Base-by-base conservation (phyloP, 345 rosid species). In the Eucalyptus pauciflora region DNA sequence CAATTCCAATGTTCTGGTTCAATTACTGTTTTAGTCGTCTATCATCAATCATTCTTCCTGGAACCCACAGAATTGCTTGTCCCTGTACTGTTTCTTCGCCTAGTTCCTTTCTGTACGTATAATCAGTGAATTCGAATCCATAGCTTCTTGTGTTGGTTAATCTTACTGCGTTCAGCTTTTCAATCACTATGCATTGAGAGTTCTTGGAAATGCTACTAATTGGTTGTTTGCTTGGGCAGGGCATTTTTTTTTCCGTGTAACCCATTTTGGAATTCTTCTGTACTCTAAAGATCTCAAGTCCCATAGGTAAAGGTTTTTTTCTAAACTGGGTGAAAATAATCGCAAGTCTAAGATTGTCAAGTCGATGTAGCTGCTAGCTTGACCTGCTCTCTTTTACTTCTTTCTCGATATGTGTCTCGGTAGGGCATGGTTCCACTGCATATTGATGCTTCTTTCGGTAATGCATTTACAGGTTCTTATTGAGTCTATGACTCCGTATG, bases 201-300 rank as follows among this genome's bases (percentile, higher is more conserved):
- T 43, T 67, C 56, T 8, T 50, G 6, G 4, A 31, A 71, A n/a
- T 11, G 45, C 41, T 4, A 37, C 51, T 88, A 9, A 88, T 52
- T 7, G 0, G 48, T 12, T 41, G 46, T 49, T 86, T 48, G 80
- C 22, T 67, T 49, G 88, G 88, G 90, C 93, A 95, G 97, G 98
- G 93, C 50, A 95, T n/a, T 97, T 20, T 95, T 94, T 93, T 95
- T 97, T 86, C 94, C 92, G 4, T 91, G 92, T 79, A 95, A 95
- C 88, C 92, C 95, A 6, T 87, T 93, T 5, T 94, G 62, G 11
- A 56, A 56, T 56, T 56, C 62, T 56, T 56, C 1, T 22, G 0
- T 56, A 56, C 27, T 56, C 62, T 24, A 56, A 22, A 56, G 60
- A 24, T 56, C 62, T 56, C 62, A 56, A 56, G 62, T 56, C 27